These are phyloP conservation scores for Thalassiosira delicatula DNA, from an alignment of 352 stramenopile genomes.

Conservation along the genomic window DNA sequence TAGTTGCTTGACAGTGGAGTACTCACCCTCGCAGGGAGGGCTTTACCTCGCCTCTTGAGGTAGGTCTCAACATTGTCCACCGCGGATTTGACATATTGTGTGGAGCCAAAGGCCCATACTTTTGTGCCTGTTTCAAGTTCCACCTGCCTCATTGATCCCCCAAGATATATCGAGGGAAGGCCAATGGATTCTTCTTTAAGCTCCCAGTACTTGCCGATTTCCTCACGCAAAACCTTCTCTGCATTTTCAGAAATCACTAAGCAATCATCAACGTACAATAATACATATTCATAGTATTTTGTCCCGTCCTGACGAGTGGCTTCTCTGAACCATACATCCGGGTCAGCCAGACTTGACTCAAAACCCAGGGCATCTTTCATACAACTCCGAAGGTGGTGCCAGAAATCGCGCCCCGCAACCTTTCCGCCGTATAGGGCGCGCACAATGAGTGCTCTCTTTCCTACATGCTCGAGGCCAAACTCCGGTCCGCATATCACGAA, in stretches of 20 bases:
- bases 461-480: slow-evolving; percentile 57
- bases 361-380: slow-evolving; percentile 30
- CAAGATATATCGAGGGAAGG: neutral
- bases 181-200: slow-evolving; percentile 20
- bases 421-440: slow-evolving; percentile 67
- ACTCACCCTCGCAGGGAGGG: neutral
- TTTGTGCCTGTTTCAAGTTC: slow-evolving; percentile 49
- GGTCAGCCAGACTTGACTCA: slow-evolving; percentile 12
- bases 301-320: neutral
- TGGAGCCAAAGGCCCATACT: slow-evolving; percentile 59
- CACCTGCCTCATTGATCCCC: slow-evolving; percentile 29
- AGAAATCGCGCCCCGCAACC: slow-evolving; percentile 26
- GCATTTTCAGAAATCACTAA: slow-evolving; percentile 2
- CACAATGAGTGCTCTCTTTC: slow-evolving; percentile 39
- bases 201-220: slow-evolving; percentile 28
- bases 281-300: slow-evolving; percentile 25
- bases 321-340: slow-evolving; percentile 25
- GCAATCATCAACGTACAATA: slow-evolving; percentile 23
- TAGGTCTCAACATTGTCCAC: slow-evolving; percentile 49
- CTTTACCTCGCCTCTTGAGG: slow-evolving; percentile 7
- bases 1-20: slow-evolving; percentile 24
- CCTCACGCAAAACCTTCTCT: slow-evolving; percentile 1
- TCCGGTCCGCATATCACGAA: slow-evolving; percentile 52
- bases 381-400: slow-evolving; percentile 24
- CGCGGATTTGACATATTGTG: slow-evolving; percentile 47